Base-by-base conservation (phyloP, 1,284 basidiomycete genomes). In the Boletus mariae region DNA sequence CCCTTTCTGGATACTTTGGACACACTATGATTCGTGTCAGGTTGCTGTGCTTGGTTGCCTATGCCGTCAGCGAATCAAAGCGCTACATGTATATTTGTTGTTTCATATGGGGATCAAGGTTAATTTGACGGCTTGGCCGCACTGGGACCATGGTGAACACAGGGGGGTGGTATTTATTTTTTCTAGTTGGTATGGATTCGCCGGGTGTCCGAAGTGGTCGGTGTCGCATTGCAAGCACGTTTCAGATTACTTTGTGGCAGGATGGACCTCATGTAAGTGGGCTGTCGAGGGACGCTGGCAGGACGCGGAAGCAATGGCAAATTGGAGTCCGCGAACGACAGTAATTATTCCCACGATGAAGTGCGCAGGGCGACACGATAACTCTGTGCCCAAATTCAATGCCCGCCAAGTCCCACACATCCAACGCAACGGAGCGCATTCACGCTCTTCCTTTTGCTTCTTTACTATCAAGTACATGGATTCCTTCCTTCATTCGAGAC, bases 361-460 rank as follows among this genome's bases (percentile, higher is more conserved):
- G 66, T 34, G 51, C 52, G 20, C 20, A 56, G 59, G 60, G 65
- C 65, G 61, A 68, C 67, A 72, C 69, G 60, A 72, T 72, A 62
- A 70, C 69, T 60, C 60, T 71, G 59, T 72, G 71, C 68, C 44
- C 70, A 74, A 69, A 60, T 73, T 62, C 63, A 69, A 65, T 71
- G 71, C 65, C 69, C 69, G 58, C 67, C 28, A 12, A 29, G 43
- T 72, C 61, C 71, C 71, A 60, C 70, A 69, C 65, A 69, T 70
- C 57, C 70, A 66, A 20, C 60, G 49, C 54, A 57, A 67, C 61
- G 53, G 50, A 58, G 57, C 35, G 54, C 51, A 52, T 37, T 44
- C 47, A 52, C 51, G 45, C 52, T 59, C 58, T 20, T 55, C 59
- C 2, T 50, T 53, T 29, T 12, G 20, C 49, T 51, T 51, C 17